Conservation (phyloP, 495 filamentous ascomycete species). For the Ramalina intermedia region DNA sequence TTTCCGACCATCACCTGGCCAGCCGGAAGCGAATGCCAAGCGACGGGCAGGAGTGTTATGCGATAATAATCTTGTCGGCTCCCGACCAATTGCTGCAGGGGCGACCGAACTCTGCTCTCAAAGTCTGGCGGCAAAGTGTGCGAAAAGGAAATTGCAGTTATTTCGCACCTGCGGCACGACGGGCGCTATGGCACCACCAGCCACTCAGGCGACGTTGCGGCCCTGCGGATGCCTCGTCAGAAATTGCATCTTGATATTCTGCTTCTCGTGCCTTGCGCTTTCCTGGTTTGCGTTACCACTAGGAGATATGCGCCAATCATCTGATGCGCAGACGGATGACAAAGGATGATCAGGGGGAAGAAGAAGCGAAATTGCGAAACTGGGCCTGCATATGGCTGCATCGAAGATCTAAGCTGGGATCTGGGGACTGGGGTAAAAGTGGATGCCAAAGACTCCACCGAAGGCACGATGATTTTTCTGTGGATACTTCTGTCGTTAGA, state of each 20-base stretch:
- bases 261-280: not conserved
- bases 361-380: constrained; percentile 3
- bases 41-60: no score
- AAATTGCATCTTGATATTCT: not conserved
- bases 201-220: not conserved
- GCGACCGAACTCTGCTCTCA: no score
- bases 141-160: no score
- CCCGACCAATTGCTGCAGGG: no score
- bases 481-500: not conserved
- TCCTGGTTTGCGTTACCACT: not conserved
- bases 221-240: not conserved
- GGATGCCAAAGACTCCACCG: not conserved
- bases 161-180: no score
- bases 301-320: not conserved
- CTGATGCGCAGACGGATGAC: not conserved
- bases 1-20: no score
- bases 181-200: not conserved
- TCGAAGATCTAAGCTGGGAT: not conserved
- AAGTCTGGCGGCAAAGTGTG: no score
- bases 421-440: not conserved
- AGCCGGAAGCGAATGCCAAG: no score
- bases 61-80: no score
- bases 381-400: constrained; percentile 2
- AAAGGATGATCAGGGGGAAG: not conserved
- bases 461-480: not conserved